Evolutionary conservation across 1,284 basidiomycete species (phyloP).

Genomic region (Heterobasidion irregulare): DNA sequence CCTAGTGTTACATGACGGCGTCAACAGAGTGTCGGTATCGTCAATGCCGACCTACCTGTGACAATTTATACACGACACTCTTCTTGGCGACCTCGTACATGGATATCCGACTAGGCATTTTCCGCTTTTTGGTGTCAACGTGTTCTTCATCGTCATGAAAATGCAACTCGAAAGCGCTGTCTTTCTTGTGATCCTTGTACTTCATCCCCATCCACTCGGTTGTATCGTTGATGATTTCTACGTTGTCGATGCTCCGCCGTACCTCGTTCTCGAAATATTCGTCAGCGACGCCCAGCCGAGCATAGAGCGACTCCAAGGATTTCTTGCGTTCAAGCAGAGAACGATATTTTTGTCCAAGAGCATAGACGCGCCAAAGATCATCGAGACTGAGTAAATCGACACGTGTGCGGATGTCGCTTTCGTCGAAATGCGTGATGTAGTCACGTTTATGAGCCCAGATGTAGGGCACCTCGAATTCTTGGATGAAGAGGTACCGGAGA

Average conservation of each 20-base stretch:
- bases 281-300: constrained; percentile 53
- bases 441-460: constrained; percentile 94
- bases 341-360: constrained; percentile 80
- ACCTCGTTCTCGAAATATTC: constrained; percentile 69
- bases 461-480: constrained; percentile 90
- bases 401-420: constrained; percentile 41
- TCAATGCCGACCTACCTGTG: constrained; percentile 45
- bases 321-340: constrained; percentile 73
- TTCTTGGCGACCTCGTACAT: constrained; percentile 83
- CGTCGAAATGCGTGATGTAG: constrained; percentile 75
- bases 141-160: constrained; percentile 64
- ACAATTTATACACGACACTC: constrained; percentile 67
- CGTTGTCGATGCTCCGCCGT: constrained; percentile 54
- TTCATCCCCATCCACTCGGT: constrained; percentile 89
- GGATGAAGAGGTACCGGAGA: constrained; percentile 80
- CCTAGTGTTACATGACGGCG: constrained; percentile 29
- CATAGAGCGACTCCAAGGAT: constrained; percentile 58
- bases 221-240: constrained; percentile 89
- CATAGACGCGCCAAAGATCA: constrained; percentile 86
- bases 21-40: background rate
- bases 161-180: constrained; percentile 49
- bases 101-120: constrained; percentile 81
- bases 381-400: constrained; percentile 66
- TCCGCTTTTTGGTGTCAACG: constrained; percentile 54
- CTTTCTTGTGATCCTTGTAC: constrained; percentile 71